Base-by-base conservation (phyloP, 2,329 filamentous ascomycete genomes). In the Nothomitra cinnamomea region DNA sequence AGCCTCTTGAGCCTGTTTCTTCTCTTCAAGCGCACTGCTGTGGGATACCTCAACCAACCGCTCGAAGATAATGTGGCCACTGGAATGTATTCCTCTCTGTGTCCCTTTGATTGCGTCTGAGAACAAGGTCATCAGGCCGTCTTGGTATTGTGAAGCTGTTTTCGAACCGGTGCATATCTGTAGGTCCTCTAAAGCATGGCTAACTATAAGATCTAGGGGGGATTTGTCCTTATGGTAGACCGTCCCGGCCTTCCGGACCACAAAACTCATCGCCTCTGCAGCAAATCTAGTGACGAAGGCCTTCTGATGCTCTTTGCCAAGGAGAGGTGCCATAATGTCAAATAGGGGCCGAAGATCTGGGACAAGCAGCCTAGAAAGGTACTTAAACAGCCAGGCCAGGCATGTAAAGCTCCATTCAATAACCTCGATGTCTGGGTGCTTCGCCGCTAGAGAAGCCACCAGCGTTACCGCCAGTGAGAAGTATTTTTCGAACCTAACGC, bases 351-450 rank as follows among this genome's bases (percentile, higher is more conserved):
- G 76, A 57, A 98, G 69, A 63, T 98, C 86, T 2, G 87, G 83
- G 0, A 92, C 85, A 21, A 98, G 69, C 0, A 96, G 76, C 58
- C 87, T 82, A 1, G 88, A 94, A 3, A 98, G 77, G 63, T 96
- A 96, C 65, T 98, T 98, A 77, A 98, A 95, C 41, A 96, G 74
- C 74, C 94, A 98, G 47, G 92, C 88, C 54, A 98, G 73, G 60
- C 87, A 89, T 12, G 83, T 87, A 69, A 98, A 98, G 51, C 87
- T 90, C 89, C 90, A 96, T 69, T 98, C 92, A 51, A 96, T 86
- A n/a, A 94, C 88, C 58, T 89, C 86, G 24, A 86, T 82, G 62
- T 86, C 83, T 54, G 85, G 76, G 53, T 86, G 80, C 61, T 80
- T 84, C 53, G 82, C 82, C 10, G 88, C 89, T 58, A 96, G 77